phyloP scores from a whole-genome alignment of 805 yeast genomes.

The Tanozyma kutaoensis region DNA sequence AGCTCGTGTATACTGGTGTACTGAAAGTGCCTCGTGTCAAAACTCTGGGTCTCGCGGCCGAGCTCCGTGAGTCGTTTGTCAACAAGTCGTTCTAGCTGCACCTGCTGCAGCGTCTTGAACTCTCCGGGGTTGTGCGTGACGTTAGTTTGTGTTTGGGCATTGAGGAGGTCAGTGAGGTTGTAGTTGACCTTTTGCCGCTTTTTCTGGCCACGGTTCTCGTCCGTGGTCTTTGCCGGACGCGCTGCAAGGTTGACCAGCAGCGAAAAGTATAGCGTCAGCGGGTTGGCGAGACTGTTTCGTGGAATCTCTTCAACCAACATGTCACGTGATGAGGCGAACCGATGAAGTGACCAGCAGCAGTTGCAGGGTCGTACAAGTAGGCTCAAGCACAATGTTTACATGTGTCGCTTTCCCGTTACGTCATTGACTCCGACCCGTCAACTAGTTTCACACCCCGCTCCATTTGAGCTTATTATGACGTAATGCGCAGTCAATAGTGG shows the following conservation, averaged over 20 bases:
- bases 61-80: conserved; percentile 22
- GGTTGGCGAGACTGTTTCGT: conserved; percentile 13
- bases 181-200: conserved; percentile 30
- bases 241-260: conserved; percentile 29
- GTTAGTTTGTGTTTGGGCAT: conserved; percentile 23
- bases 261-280: conserved; percentile 25
- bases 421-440: too few species aligned
- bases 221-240: conserved; percentile 15
- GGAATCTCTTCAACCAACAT: conserved; percentile 34
- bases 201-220: conserved; percentile 12
- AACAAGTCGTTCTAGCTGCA: conserved; percentile 25
- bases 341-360: too few species aligned
- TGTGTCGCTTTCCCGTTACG: too few species aligned
- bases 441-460: too few species aligned
- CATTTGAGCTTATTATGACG: too few species aligned
- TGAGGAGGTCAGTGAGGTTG: conserved; percentile 27
- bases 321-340: too few species aligned
- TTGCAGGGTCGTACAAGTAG: too few species aligned
- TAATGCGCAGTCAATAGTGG: too few species aligned
- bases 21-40: conserved; percentile 28
- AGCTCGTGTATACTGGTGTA: conserved; percentile 19
- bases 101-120: conserved; percentile 26
- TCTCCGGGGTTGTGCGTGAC: conserved; percentile 16
- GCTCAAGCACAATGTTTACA: too few species aligned
- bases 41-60: conserved; percentile 19